Conservation (phyloP, 139 green algal genomes). For the Closterium sp. region DNA sequence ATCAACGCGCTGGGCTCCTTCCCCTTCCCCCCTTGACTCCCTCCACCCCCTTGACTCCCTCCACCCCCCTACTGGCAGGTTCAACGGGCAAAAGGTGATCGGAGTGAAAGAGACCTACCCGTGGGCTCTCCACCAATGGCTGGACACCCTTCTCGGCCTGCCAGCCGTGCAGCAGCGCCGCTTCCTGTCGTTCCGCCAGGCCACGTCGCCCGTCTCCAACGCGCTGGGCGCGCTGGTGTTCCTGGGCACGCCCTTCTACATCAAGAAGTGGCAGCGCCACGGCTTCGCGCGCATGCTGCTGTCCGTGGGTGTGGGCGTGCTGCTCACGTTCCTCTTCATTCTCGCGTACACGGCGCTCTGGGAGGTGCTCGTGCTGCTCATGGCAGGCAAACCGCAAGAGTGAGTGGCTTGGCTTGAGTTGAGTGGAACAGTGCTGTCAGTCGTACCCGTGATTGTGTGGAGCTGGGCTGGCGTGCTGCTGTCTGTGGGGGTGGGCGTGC, state of each 20-base stretch:
- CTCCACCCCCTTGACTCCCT: no score
- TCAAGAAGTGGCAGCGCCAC: conserved; percentile 11
- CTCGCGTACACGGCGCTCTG: no score
- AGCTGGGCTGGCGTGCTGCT: no score
- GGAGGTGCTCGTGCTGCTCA: no score
- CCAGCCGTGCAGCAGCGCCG: neutral
- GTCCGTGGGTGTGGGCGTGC: neutral
- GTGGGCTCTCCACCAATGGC: neutral
- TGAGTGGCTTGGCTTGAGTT: no score
- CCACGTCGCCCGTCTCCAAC: conserved; percentile 3
- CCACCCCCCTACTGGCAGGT: no score
- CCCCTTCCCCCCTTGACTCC: no score
- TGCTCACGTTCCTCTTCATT: neutral
- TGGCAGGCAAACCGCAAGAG: no score
- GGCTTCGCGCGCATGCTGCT: neutral
- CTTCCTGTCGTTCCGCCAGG: neutral
- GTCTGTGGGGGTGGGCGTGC: neutral
- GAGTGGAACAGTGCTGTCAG: no score
- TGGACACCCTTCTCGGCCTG: neutral
- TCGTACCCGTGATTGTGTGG: no score
- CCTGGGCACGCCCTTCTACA: conserved; percentile 32
- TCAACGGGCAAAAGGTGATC: no score
- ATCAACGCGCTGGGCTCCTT: conserved; percentile 9
- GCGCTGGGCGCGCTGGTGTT: conserved; percentile 6
- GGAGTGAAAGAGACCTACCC: neutral